phyloP scores from a whole-genome alignment of 192 early-diverging fungal species.

The Pilaira anomala region DNA sequence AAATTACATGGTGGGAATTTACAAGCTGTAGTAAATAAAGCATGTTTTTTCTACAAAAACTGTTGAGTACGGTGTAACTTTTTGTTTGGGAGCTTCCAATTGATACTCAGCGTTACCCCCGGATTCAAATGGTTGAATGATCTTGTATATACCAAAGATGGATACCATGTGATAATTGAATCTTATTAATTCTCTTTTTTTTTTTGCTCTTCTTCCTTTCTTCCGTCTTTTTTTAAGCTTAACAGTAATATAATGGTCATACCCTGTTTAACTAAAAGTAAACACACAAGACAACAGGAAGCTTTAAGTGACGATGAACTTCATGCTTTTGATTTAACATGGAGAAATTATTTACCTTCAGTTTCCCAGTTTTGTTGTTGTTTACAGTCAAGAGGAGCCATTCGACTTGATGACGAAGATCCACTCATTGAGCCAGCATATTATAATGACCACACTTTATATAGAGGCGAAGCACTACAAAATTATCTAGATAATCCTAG shows the following conservation, averaged over 20 bases:
- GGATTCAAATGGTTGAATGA: neutral
- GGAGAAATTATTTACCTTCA: conserved; percentile 44
- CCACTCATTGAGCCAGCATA: conserved; percentile 20
- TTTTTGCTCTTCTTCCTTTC: neutral
- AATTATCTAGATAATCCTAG: conserved; percentile 3
- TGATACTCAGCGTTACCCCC: neutral
- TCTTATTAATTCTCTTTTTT: neutral
- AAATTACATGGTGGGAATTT: too few species aligned
- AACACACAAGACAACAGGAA: conserved; percentile 5
- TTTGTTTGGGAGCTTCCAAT: too few species aligned
- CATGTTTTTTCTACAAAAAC: too few species aligned
- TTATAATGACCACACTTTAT: conserved; percentile 26
- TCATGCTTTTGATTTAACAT: conserved; percentile 42
- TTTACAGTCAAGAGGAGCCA: conserved; percentile 24
- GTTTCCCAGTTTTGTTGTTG: conserved; percentile 20
- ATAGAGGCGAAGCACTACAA: conserved; percentile 14
- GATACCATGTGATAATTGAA: conserved; percentile 15
- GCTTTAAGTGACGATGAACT: conserved; percentile 23
- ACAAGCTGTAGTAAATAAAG: too few species aligned
- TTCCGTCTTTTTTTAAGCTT: neutral
- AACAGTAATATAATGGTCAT: conserved; percentile 7
- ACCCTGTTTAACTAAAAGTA: conserved; percentile 4
- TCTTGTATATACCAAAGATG: conserved; percentile 8
- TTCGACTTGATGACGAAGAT: conserved; percentile 25
- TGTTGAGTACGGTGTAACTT: too few species aligned